Percentiles rank a stretch among this genome's conserved stretches.
Conservation (phyloP, 768 basidiomycete species). For the Cystobasidium ongulense region DNA sequence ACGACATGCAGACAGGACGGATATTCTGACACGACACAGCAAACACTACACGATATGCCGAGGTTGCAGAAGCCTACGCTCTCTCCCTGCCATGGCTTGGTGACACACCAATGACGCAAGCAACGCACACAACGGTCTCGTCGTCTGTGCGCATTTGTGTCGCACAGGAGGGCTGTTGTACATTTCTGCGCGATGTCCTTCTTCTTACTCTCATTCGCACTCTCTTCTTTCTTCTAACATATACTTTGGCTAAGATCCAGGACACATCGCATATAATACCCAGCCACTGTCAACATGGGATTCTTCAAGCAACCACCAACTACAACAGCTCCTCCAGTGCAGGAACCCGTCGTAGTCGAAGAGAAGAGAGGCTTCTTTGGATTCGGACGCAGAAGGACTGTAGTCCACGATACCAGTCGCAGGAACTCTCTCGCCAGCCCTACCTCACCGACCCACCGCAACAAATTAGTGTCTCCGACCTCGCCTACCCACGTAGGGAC, state of each 20-base stretch:
- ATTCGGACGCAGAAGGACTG: constrained; percentile 28
- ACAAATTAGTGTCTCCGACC: not conserved
- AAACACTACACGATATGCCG: too few relatives aligned
- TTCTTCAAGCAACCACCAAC: not conserved
- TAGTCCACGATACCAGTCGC: not conserved
- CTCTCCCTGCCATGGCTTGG: not conserved
- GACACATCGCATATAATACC: too few relatives aligned
- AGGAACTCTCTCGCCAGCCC: not conserved
- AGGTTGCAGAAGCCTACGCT: not conserved
- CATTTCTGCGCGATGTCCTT: too few relatives aligned
- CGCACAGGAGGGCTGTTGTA: too few relatives aligned
- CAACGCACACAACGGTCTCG: too few relatives aligned
- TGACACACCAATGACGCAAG: constrained; percentile 2
- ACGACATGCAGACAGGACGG: too few relatives aligned
- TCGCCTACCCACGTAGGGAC: too few relatives aligned
- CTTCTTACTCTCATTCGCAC: too few relatives aligned
- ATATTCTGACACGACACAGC: too few relatives aligned
- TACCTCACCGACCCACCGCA: not conserved
- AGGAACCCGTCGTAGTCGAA: constrained; percentile 12
- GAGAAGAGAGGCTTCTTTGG: constrained; percentile 18
- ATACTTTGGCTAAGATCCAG: too few relatives aligned
- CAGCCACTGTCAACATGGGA: not conserved
- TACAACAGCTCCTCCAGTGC: not conserved
- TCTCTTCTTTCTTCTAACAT: too few relatives aligned
- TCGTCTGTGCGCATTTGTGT: too few relatives aligned